Conservation (phyloP, 768 basidiomycete genomes). For the Phlebiopsis flavidoalba region DNA sequence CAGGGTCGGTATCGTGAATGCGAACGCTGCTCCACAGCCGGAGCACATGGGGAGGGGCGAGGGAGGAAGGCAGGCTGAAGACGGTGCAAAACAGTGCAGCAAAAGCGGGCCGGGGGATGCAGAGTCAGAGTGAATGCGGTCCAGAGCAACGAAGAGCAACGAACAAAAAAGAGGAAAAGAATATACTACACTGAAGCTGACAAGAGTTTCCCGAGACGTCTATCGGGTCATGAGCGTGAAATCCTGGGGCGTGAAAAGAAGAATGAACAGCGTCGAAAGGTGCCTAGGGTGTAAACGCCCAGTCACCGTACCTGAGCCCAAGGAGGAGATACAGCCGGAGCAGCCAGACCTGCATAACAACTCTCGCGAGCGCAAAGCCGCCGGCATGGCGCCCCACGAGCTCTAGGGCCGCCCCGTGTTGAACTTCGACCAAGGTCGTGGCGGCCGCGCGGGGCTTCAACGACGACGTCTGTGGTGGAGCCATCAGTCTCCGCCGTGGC, state of each 20-base stretch:
- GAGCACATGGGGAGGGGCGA: background rate
- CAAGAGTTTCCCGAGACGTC: background rate
- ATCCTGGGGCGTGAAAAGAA: background rate
- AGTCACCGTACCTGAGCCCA: conserved; percentile 12
- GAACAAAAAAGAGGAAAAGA: background rate
- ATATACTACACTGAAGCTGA: background rate
- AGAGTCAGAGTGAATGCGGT: background rate
- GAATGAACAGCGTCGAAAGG: background rate
- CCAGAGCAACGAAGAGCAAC: background rate
- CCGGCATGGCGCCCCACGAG: conserved; percentile 17
- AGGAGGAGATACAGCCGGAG: conserved; percentile 23
- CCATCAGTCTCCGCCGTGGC: background rate
- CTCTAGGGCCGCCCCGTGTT: background rate
- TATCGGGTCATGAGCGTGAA: background rate
- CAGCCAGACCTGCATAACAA: conserved; percentile 14
- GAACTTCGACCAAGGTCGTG: background rate
- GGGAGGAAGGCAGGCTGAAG: too few relatives aligned
- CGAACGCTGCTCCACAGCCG: background rate
- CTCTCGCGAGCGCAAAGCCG: conserved; percentile 15
- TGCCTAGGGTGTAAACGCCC: background rate
- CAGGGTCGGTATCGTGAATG: background rate
- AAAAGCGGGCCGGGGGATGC: background rate
- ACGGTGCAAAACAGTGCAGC: background rate
- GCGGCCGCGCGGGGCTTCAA: background rate
- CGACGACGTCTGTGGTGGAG: background rate